A percentile compares a stretch with the other conserved stretches of the same genome.
phyloP scores from a whole-genome alignment of 2,329 filamentous ascomycete species.

The Ophiostoma australiae region DNA sequence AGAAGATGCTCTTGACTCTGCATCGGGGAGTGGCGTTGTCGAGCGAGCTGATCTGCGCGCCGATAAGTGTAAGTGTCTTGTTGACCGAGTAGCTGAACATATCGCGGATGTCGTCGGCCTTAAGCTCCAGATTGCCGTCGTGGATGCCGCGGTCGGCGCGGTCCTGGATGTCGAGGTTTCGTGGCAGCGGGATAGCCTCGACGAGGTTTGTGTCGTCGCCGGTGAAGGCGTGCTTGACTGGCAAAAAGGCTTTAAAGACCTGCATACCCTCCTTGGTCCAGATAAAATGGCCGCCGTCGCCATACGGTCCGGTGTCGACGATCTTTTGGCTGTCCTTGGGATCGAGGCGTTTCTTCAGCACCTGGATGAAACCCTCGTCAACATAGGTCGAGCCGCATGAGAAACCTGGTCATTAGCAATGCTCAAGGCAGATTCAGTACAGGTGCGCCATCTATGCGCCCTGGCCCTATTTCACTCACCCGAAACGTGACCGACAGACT shows the following conservation, averaged over 20 bases:
- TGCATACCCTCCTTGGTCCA: conserved; percentile 29
- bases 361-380: conserved; percentile 28
- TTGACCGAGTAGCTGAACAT: conserved; percentile 30
- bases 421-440: not conserved
- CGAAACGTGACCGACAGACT: conserved; percentile 27
- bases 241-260: conserved; percentile 29
- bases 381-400: conserved; percentile 30
- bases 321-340: conserved; percentile 28
- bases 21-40: conserved; percentile 23
- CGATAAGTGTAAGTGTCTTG: conserved; percentile 28
- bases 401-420: conserved; percentile 20
- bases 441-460: too few species aligned
- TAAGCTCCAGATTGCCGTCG: conserved; percentile 25
- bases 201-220: conserved; percentile 25
- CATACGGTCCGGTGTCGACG: conserved; percentile 24
- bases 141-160: conserved; percentile 25
- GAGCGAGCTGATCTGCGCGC: conserved; percentile 26
- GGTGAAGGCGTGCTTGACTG: conserved; percentile 30
- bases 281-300: conserved; percentile 30
- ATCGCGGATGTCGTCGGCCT: conserved; percentile 26
- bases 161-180: conserved; percentile 26
- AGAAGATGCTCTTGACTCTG: conserved; percentile 30
- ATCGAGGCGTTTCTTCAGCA: conserved; percentile 27
- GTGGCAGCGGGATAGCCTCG: conserved; percentile 26
- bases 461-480: conserved; percentile 20